Base-by-base conservation (phyloP, 768 basidiomycete species). In the Podaxis rugospora region DNA sequence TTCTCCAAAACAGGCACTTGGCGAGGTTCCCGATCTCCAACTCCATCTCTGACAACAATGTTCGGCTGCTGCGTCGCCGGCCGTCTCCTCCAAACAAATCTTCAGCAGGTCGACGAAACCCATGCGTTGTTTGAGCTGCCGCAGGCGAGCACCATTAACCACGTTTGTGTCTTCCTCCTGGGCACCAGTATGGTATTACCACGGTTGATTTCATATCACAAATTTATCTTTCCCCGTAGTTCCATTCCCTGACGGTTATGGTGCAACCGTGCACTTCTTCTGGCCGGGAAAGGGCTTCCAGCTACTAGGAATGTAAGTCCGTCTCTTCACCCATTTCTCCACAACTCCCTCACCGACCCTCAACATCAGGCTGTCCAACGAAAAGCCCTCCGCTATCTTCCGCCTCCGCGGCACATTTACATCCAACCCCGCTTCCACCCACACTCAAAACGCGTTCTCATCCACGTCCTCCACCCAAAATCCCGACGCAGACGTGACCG, bases 211-310 rank as follows among this genome's bases (percentile, higher is more conserved):
- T 39, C 58, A 51, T 51, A 57, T 56, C 36, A 18, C n/a, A 55
- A 47, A 62, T 42, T n/a, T 36, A 44, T 2, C 14, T 7, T 51
- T 14, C 54, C 37, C 56, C 16, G 27, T 27, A 83, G 90, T 91
- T 0, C 84, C 88, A 1, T 93, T 94, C 66, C 92, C 92, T 4
- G 86, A 89, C 23, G 90, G 92, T 37, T 93, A 86, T 68, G 92
- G 87, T 16, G 90, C 89, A 11, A 86, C 91, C 0, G 92, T 94
- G 7, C 91, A 94, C 68, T 88, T 94, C 69, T 85, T 84, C 70
- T 91, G 87, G 90, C 92, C 92, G 0, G 91, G 89, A 10, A 91
- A 85, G 70, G 93, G 92, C 2, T 93, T 92, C 64, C 92, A 92
- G 70, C 71, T 94, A 27, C 76, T 95, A 7, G 93, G 93, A 68